These are phyloP conservation scores for Echites panduratus DNA, from an alignment of 257 asterid species.

Conservation along the genomic window DNA sequence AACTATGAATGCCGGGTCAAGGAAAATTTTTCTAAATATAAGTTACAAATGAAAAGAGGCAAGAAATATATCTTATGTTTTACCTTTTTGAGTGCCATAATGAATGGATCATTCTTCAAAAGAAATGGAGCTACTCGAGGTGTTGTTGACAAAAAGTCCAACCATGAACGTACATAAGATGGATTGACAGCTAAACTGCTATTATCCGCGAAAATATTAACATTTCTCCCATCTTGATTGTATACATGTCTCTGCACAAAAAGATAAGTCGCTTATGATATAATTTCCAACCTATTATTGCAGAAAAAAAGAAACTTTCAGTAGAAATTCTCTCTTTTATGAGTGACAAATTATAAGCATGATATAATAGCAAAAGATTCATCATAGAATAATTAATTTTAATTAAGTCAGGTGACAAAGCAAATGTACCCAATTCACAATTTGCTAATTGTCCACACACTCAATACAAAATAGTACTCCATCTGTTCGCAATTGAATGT, in stretches of 20 bases:
- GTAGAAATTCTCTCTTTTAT: background rate
- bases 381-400: background rate
- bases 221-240: conserved; percentile 51
- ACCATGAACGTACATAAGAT: conserved; percentile 74
- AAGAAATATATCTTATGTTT: background rate
- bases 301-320: background rate
- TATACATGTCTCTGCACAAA: conserved; percentile 71
- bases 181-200: conserved; percentile 86
- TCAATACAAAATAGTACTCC: background rate
- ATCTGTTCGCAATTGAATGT: too few species aligned
- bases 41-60: background rate
- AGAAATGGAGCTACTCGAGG: conserved; percentile 86
- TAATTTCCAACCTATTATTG: background rate
- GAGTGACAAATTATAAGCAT: background rate
- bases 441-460: background rate
- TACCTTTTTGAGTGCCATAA: conserved; percentile 81
- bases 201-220: conserved; percentile 65
- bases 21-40: background rate
- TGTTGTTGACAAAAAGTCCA: conserved; percentile 68
- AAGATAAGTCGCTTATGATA: conserved; percentile 9
- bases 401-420: background rate
- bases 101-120: conserved; percentile 62
- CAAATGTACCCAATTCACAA: background rate
- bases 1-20: background rate
- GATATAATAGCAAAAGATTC: background rate